Percentiles rank a stretch among this genome's conserved stretches.
These are phyloP conservation scores for Hygrocybe coccinea DNA, from an alignment of 768 basidiomycete genomes.

Conservation along the genomic window DNA sequence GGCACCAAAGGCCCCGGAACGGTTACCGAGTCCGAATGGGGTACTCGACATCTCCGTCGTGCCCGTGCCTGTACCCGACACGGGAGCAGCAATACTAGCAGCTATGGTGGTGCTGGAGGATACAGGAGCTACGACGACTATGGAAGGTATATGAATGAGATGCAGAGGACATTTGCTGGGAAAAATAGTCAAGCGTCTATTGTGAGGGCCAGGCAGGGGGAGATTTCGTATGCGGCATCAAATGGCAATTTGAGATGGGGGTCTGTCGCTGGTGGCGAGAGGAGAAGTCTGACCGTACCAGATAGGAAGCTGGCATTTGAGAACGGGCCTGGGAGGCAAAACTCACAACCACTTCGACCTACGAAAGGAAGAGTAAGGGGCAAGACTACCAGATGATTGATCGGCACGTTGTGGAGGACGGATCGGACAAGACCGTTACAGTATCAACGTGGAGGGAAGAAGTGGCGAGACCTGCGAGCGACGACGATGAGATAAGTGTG, in stretches of 20 bases:
- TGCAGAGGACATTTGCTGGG: too few relatives aligned
- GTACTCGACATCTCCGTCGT: not conserved
- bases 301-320: not conserved
- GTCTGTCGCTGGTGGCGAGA: not conserved
- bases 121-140: not conserved
- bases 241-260: not conserved
- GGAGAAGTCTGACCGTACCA: not conserved
- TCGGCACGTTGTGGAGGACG: constrained; percentile 41
- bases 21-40: not conserved
- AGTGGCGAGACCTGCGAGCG: constrained; percentile 38
- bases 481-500: constrained; percentile 37
- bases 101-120: not conserved
- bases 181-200: too few relatives aligned
- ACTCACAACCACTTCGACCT: not conserved
- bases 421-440: constrained; percentile 49
- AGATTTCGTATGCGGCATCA: not conserved
- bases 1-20: constrained; percentile 9
- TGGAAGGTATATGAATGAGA: too few relatives aligned
- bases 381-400: constrained; percentile 43
- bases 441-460: constrained; percentile 56
- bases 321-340: not conserved
- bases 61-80: not conserved
- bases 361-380: constrained; percentile 20
- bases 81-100: not conserved
- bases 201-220: too few relatives aligned